Conservation (phyloP, 345 rosid species). For the Cardamine chenopodiifolia region DNA sequence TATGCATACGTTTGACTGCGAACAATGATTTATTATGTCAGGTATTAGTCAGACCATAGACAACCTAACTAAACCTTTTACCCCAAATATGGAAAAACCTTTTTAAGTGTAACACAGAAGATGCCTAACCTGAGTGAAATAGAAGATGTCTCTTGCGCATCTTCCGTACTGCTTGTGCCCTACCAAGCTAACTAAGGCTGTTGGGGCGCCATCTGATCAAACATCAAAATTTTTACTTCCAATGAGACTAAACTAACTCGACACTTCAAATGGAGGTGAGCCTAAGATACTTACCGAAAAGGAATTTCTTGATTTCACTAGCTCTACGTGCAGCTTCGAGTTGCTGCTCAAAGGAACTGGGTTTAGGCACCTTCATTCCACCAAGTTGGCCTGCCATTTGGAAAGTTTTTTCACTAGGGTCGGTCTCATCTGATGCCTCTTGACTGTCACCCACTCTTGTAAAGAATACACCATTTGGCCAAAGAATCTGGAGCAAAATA, state of each 20-base stretch:
- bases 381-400: conserved; percentile 55
- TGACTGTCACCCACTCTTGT: conserved; percentile 49
- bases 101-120: neutral
- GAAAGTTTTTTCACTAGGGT: conserved; percentile 43
- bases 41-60: neutral
- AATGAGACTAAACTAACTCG: neutral
- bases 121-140: conserved; percentile 83
- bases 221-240: conserved; percentile 21
- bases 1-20: conserved; percentile 87
- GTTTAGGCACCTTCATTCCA: conserved; percentile 57
- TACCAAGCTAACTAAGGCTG: conserved; percentile 85
- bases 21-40: neutral
- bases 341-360: conserved; percentile 73
- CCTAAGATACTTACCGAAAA: conserved; percentile 66
- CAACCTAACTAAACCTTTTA: neutral
- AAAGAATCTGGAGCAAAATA: conserved; percentile 79
- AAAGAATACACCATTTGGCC: conserved; percentile 93
- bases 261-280: neutral
- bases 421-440: conserved; percentile 43
- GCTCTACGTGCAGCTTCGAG: conserved; percentile 93
- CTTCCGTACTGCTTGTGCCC: conserved; percentile 91
- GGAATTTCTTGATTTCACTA: conserved; percentile 72
- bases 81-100: neutral
- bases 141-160: conserved; percentile 89
- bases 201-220: conserved; percentile 84